Evolutionary conservation across 140 eudicot genomes (phyloP), one percentile per base, ranked within the genome.

Genomic region (Cichorium intybus): DNA sequence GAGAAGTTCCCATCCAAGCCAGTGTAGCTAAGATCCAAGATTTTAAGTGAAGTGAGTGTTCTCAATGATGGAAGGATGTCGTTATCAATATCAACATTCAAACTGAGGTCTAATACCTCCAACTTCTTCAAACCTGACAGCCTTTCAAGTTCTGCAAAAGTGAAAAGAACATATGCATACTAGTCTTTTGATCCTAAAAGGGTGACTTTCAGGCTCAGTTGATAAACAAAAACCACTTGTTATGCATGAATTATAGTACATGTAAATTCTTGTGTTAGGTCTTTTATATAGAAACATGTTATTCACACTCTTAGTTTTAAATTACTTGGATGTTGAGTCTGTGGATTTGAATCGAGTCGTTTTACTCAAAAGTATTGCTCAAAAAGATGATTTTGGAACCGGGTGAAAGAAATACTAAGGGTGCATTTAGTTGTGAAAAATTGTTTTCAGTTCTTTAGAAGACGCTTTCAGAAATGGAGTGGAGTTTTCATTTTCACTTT

Each of bases 81-180:
- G 24, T 31, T 31, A 12, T 26, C 58, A 15, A 47, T 17, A 67
- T 6, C 21, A 54, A 3, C 2, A 37, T 52, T 51, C 18, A 6
- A 0, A 34, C 33, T 33, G 9, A 67, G 34, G 51, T 50, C 63
- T 29, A 67, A 51, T 24, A 34, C 10, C 51, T 67, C 50, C 33
- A 67, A 29, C 23, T 67, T 67, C 39, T 45, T 51, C 73, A 67
- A 53, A 67, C 57, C 37, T 22, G 63, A 51, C 37, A 67, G 35
- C 49, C 51, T 27, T 33, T 21, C 35, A 22, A 47, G 43, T 53
- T 24, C 66, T 55, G 46, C 46, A 47, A 69, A 53, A 51, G 4
- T 2, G 12, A 39, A 39, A 39, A 11, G 12, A 39, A 39, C 46
- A 39, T 12, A 12, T 12, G 16, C n/a, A n/a, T n/a, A n/a, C n/a